Evolutionary conservation across 2,329 filamentous ascomycete genomes (phyloP).

Genomic region (Whalleya microplaca): DNA sequence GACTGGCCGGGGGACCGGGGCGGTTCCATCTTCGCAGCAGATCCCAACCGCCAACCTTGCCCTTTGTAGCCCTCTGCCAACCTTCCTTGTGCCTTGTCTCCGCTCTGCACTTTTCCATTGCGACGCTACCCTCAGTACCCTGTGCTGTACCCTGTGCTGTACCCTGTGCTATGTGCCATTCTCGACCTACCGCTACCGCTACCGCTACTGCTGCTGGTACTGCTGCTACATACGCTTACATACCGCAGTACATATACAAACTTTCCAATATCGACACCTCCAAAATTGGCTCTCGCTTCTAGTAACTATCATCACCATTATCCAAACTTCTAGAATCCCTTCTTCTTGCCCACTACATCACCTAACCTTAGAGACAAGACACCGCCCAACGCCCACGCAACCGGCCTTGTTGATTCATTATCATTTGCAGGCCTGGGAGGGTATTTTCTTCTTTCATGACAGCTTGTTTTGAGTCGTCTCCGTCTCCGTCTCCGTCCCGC

Average conservation of each 20-base stretch:
- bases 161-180: slow-evolving; percentile 5
- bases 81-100: too few relatives aligned
- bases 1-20: not conserved
- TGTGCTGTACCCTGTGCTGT: too few relatives aligned
- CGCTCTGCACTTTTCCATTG: slow-evolving; percentile 16
- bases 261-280: slow-evolving; percentile 26
- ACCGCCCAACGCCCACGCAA: slow-evolving; percentile 7
- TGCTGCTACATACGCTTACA: not conserved
- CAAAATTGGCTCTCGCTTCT: slow-evolving; percentile 22
- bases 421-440: slow-evolving; percentile 21
- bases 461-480: slow-evolving; percentile 17
- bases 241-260: too few relatives aligned
- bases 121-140: slow-evolving; percentile 16
- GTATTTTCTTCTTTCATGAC: slow-evolving; percentile 16
- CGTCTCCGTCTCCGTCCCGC: slow-evolving; percentile 10
- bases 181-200: not conserved
- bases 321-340: slow-evolving; percentile 23
- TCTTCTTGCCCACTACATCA: slow-evolving; percentile 23
- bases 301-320: too few relatives aligned
- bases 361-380: slow-evolving; percentile 23
- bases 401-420: slow-evolving; percentile 20
- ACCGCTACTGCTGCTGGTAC: too few relatives aligned
- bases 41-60: not conserved
- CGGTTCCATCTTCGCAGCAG: not conserved
- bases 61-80: not conserved